Conservation (phyloP, 331 rosid species). For the Spiraea crenata region DNA sequence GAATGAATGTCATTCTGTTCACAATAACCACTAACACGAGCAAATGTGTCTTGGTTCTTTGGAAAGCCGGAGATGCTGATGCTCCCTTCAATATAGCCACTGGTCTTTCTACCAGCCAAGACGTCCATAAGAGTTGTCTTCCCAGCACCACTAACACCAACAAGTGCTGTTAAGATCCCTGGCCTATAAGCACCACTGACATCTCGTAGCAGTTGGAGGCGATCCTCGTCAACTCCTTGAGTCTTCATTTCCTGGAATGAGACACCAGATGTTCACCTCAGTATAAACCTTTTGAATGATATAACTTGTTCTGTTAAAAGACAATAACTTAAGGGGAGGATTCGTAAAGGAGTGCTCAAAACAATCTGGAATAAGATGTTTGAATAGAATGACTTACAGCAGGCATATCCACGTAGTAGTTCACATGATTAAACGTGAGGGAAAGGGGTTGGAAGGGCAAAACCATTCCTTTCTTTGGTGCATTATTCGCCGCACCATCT, state of each 20-base stretch:
- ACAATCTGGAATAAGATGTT: neutral
- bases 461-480: conserved; percentile 40
- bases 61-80: conserved; percentile 47
- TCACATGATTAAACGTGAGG: conserved; percentile 45
- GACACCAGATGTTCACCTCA: conserved; percentile 8
- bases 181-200: conserved; percentile 54
- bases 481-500: neutral
- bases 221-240: conserved; percentile 36
- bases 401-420: conserved; percentile 52
- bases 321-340: neutral
- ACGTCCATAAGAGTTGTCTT: conserved; percentile 54
- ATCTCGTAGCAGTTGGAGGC: conserved; percentile 43
- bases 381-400: conserved; percentile 30
- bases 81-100: conserved; percentile 45
- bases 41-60: conserved; percentile 46
- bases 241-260: conserved; percentile 46
- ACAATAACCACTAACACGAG: conserved; percentile 48
- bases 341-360: neutral
- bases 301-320: neutral
- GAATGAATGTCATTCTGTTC: conserved; percentile 56
- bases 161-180: conserved; percentile 49
- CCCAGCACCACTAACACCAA: conserved; percentile 58
- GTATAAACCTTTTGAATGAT: neutral
- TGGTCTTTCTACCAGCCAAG: conserved; percentile 51
- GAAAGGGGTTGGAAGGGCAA: conserved; percentile 46